Percentiles rank a stretch among this genome's conserved stretches.
These are phyloP conservation scores for Metschnikowia cubensis DNA, from an alignment of 805 yeast genomes.

Conservation along the genomic window DNA sequence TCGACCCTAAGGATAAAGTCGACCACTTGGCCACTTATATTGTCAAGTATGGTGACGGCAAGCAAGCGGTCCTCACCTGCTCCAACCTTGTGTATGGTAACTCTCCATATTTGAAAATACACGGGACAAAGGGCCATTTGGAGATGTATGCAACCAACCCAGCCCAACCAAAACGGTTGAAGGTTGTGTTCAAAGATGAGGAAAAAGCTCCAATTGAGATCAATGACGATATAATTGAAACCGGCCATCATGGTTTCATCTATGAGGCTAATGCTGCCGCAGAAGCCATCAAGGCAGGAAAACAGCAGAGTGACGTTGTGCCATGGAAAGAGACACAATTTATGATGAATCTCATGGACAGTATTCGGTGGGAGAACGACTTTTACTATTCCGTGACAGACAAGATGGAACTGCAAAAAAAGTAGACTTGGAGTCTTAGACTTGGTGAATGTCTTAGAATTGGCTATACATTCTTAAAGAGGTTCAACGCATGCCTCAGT, in stretches of 20 bases:
- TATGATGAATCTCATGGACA: slow-evolving; percentile 48
- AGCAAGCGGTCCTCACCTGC: slow-evolving; percentile 36
- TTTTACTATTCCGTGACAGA: slow-evolving; percentile 42
- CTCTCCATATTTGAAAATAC: slow-evolving; percentile 29
- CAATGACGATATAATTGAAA: slow-evolving; percentile 23
- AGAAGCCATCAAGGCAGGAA: slow-evolving; percentile 38
- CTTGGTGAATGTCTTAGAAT: too few relatives aligned
- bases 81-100: slow-evolving; percentile 27
- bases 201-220: slow-evolving; percentile 21
- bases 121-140: slow-evolving; percentile 31
- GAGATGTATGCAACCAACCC: slow-evolving; percentile 31
- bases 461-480: too few relatives aligned
- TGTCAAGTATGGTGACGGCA: slow-evolving; percentile 37
- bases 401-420: not conserved
- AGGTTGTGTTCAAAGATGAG: slow-evolving; percentile 29
- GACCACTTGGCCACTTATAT: slow-evolving; percentile 40
- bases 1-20: slow-evolving; percentile 35
- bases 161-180: slow-evolving; percentile 30
- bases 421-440: not conserved
- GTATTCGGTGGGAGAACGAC: slow-evolving; percentile 40
- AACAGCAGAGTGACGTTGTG: slow-evolving; percentile 30
- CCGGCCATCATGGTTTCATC: slow-evolving; percentile 46
- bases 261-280: slow-evolving; percentile 57
- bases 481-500: too few relatives aligned
- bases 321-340: slow-evolving; percentile 45